Evolutionary conservation across 2,329 filamentous ascomycete species (phyloP).

Genomic region (Phaeosphaeria sp.): DNA sequence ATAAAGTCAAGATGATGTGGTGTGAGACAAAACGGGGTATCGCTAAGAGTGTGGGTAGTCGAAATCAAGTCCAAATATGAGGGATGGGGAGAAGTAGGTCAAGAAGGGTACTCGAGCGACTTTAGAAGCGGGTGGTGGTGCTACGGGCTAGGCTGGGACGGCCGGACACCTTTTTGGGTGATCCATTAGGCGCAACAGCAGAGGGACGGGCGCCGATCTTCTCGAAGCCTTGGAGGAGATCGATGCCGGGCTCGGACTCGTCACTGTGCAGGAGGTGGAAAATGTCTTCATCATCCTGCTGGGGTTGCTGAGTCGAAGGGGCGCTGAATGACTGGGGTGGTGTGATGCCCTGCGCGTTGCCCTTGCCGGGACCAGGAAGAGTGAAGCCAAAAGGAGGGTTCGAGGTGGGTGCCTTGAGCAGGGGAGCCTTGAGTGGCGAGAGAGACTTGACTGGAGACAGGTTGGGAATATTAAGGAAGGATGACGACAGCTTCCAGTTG

Average conservation of each 20-base stretch:
- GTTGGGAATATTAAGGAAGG: slow-evolving; percentile 46
- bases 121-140: slow-evolving; percentile 43
- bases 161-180: slow-evolving; percentile 37
- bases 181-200: slow-evolving; percentile 43
- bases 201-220: slow-evolving; percentile 65
- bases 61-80: slow-evolving; percentile 13
- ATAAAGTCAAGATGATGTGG: slow-evolving; percentile 12
- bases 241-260: slow-evolving; percentile 66
- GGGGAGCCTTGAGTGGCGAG: slow-evolving; percentile 41
- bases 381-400: slow-evolving; percentile 26
- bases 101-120: slow-evolving; percentile 5
- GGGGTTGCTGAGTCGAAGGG: slow-evolving; percentile 22
- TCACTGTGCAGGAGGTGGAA: slow-evolving; percentile 65
- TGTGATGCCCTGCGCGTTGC: slow-evolving; percentile 28
- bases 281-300: slow-evolving; percentile 60
- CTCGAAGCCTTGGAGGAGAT: slow-evolving; percentile 77
- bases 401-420: slow-evolving; percentile 36
- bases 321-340: slow-evolving; percentile 40
- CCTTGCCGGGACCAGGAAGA: slow-evolving; percentile 26
- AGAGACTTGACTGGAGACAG: slow-evolving; percentile 39
- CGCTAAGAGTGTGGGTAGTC: slow-evolving; percentile 19
- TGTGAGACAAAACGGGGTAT: slow-evolving; percentile 20
- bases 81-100: neutral
- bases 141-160: slow-evolving; percentile 40
- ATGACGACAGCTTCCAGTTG: slow-evolving; percentile 44